Evolutionary conservation across 2,329 filamentous ascomycete species (phyloP).

Genomic region (Sordariomycetes sp.): DNA sequence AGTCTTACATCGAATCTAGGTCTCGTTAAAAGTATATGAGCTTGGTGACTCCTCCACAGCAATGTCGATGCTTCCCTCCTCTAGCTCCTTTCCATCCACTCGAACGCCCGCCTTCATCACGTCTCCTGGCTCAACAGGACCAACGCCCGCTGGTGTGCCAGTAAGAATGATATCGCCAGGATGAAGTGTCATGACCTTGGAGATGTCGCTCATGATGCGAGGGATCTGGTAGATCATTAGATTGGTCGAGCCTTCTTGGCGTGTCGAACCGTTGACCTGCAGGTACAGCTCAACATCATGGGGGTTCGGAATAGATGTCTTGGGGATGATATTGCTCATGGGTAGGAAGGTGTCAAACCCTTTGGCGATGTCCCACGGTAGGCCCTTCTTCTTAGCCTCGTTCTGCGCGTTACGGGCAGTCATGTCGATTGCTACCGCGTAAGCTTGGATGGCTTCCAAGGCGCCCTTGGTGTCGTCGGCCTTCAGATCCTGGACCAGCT

Average conservation of each 20-base stretch:
- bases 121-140: slow-evolving; percentile 75
- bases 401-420: slow-evolving; percentile 93
- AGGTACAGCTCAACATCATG: slow-evolving; percentile 84
- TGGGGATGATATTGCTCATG: slow-evolving; percentile 71
- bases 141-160: slow-evolving; percentile 95
- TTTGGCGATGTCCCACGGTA: slow-evolving; percentile 94
- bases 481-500: slow-evolving; percentile 66
- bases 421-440: slow-evolving; percentile 92
- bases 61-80: slow-evolving; percentile 79
- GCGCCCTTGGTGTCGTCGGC: slow-evolving; percentile 67
- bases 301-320: slow-evolving; percentile 72
- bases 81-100: slow-evolving; percentile 71
- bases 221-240: slow-evolving; percentile 93
- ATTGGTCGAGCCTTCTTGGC: slow-evolving; percentile 81
- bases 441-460: slow-evolving; percentile 74
- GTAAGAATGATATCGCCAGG: slow-evolving; percentile 89
- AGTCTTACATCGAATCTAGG: slow-evolving; percentile 27
- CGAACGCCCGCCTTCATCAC: slow-evolving; percentile 76
- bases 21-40: slow-evolving; percentile 69
- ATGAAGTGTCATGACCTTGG: slow-evolving; percentile 87
- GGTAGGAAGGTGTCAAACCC: slow-evolving; percentile 97
- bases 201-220: slow-evolving; percentile 81
- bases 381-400: slow-evolving; percentile 88
- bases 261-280: slow-evolving; percentile 67
- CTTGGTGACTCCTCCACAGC: slow-evolving; percentile 70